Conservation (phyloP, 73 alveolate genomes). For the Paramecium tetraurelia region DNA sequence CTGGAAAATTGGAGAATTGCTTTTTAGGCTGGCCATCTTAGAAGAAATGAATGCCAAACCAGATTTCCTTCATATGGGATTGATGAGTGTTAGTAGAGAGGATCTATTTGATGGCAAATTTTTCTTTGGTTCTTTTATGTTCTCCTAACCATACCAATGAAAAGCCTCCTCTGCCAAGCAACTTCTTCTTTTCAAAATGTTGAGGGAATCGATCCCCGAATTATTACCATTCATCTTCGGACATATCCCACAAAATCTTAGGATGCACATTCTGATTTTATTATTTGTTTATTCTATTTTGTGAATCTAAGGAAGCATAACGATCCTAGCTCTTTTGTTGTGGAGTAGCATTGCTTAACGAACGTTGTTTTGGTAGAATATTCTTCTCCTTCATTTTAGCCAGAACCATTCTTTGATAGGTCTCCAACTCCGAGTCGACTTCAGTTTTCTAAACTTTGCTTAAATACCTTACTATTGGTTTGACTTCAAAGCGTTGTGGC, state of each 20-base stretch:
- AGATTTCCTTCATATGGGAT: slow-evolving; percentile 58
- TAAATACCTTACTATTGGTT: background rate
- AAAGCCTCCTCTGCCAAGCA: slow-evolving; percentile 62
- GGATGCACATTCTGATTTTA: background rate
- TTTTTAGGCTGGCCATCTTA: slow-evolving; percentile 47
- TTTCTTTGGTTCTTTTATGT: slow-evolving; percentile 49
- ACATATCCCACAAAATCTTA: slow-evolving; percentile 51
- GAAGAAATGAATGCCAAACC: slow-evolving; percentile 59
- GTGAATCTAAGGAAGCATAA: background rate
- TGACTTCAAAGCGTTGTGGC: background rate
- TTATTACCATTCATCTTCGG: slow-evolving; percentile 47
- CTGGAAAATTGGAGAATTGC: background rate
- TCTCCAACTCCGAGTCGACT: slow-evolving; percentile 26
- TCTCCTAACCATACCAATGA: slow-evolving; percentile 63
- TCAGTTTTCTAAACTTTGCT: background rate
- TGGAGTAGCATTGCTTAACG: background rate
- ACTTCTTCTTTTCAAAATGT: slow-evolving; percentile 47
- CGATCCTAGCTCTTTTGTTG: slow-evolving; percentile 2
- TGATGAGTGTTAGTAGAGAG: slow-evolving; percentile 53
- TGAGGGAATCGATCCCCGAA: slow-evolving; percentile 63
- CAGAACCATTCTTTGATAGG: background rate
- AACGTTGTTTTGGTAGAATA: background rate
- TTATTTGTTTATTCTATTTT: background rate
- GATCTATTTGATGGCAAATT: slow-evolving; percentile 57
- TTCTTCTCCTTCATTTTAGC: background rate